Evolutionary conservation across 768 basidiomycete genomes (phyloP), one percentile per base, ranked within the genome.

Genomic region (Agaricus bisporus): DNA sequence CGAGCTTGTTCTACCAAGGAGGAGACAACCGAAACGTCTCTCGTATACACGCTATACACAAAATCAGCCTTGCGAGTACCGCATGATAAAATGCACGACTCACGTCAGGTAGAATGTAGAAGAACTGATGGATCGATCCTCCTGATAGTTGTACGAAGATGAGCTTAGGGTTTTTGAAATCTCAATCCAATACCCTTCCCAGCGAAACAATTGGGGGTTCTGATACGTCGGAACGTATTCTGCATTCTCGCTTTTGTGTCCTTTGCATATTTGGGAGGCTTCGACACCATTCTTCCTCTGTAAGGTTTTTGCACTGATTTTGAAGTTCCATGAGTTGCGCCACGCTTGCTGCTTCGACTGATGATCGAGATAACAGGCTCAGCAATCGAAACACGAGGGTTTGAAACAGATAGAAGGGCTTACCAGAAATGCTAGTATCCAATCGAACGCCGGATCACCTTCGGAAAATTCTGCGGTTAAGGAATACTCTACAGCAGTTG

Each of bases 321-420:
- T 64, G 52, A 77, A 75, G 26, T 75, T 69, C 20, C 70, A 64
- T 12, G 75, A 66, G 0, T 64, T 59, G 15, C 63, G 66, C 76
- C 76, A 78, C 6, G 76, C 68, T 35, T 73, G 64, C 48, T 74
- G 67, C 35, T 74, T 67, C 2, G 73, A 75, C 75, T 76, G 43
- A 28, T 28, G 29, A 25, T 39, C 49, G 15, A 18, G 48, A 39
- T 17, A 5, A 22, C 15, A 7, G 20, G 15, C 18, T 41, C 11
- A 32, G 41, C 5, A 38, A 43, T 12, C 29, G 25, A 10, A 28
- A 45, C 44, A 45, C 44, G 44, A 29, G 41, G 17, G 3, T 41
- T 35, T 22, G 5, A 36, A 22, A 45, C 1, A 26, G 26, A 22
- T 9, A 35, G 6, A 50, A 57, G 17, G 5, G 58, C 68, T 39